Percentiles rank a stretch among this genome's conserved stretches.
phyloP scores from a whole-genome alignment of 331 rosid species.

The Malus hybrid region DNA sequence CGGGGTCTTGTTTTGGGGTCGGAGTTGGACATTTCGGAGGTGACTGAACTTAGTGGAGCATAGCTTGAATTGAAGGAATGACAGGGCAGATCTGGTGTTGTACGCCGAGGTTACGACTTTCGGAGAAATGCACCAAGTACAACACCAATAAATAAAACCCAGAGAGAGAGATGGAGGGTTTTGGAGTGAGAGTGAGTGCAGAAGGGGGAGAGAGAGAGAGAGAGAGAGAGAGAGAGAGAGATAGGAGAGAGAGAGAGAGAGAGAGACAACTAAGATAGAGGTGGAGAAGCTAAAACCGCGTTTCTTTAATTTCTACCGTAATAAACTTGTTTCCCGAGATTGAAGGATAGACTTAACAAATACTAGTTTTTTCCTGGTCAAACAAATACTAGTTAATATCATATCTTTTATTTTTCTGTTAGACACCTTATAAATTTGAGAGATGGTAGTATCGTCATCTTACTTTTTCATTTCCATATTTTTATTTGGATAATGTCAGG shows the following conservation, averaged over 20 bases:
- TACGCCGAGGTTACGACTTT: background rate
- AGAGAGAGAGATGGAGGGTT: background rate
- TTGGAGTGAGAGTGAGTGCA: background rate
- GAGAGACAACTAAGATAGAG: too few species aligned
- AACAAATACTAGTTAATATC: too few species aligned
- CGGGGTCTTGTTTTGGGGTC: conserved; percentile 57
- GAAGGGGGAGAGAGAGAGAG: background rate
- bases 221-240: background rate
- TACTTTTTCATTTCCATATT: too few species aligned
- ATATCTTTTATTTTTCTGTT: too few species aligned
- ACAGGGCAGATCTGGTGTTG: conserved; percentile 44
- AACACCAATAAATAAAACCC: background rate
- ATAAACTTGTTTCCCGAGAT: background rate
- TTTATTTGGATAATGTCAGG: too few species aligned
- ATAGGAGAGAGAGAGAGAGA: conserved; percentile 4
- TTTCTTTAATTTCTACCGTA: background rate
- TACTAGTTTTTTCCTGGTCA: too few species aligned
- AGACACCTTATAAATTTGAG: too few species aligned
- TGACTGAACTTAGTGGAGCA: conserved; percentile 21
- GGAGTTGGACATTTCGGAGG: conserved; percentile 41
- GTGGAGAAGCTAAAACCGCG: background rate
- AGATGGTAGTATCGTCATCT: too few species aligned
- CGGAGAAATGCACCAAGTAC: conserved; percentile 5
- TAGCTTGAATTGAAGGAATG: conserved; percentile 4
- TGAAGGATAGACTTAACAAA: background rate